A percentile compares a stretch with the other conserved stretches of the same genome.
phyloP scores from a whole-genome alignment of 2,329 filamentous ascomycete genomes.

The Lecanoromycetidae sp. region DNA sequence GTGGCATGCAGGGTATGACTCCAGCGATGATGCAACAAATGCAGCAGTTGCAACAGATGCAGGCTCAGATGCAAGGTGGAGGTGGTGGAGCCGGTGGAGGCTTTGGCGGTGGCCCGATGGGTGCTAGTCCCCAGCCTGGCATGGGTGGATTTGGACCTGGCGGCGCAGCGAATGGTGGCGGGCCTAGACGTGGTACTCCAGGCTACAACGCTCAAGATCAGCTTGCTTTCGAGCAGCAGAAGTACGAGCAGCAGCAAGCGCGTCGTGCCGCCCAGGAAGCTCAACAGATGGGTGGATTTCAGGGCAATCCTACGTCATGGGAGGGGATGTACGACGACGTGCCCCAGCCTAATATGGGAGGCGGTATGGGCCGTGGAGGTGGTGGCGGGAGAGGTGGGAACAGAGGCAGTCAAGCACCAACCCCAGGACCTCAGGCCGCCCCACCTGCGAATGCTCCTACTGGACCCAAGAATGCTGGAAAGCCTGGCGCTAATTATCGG shows the following conservation, averaged over 20 bases:
- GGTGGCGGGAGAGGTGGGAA: slow-evolving; percentile 20
- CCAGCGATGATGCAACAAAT: slow-evolving; percentile 30
- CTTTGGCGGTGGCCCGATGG: slow-evolving; percentile 12
- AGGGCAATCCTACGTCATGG: slow-evolving; percentile 70
- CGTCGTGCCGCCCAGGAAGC: slow-evolving; percentile 36
- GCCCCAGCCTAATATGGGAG: slow-evolving; percentile 61
- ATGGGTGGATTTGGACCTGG: slow-evolving; percentile 21
- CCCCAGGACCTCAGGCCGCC: slow-evolving; percentile 31
- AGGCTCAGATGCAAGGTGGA: slow-evolving; percentile 32
- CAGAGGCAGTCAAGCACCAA: slow-evolving; percentile 28
- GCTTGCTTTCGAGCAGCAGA: slow-evolving; percentile 63
- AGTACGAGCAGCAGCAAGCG: slow-evolving; percentile 59
- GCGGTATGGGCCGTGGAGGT: slow-evolving; percentile 37
- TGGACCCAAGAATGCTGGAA: slow-evolving; percentile 88
- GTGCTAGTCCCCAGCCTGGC: slow-evolving; percentile 23
- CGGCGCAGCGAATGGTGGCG: slow-evolving; percentile 14
- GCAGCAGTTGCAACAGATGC: slow-evolving; percentile 33
- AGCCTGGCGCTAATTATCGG: slow-evolving; percentile 83
- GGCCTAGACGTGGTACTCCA: slow-evolving; percentile 27
- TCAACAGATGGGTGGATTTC: slow-evolving; percentile 29
- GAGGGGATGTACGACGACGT: slow-evolving; percentile 98
- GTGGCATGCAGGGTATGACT: slow-evolving; percentile 22
- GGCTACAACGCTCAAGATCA: slow-evolving; percentile 60
- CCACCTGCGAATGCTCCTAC: slow-evolving; percentile 74
- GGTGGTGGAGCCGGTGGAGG: slow-evolving; percentile 26